Percentiles rank a stretch among this genome's conserved stretches.
phyloP scores from a whole-genome alignment of 2,329 filamentous ascomycete species.

The Emericellopsis atlantica region DNA sequence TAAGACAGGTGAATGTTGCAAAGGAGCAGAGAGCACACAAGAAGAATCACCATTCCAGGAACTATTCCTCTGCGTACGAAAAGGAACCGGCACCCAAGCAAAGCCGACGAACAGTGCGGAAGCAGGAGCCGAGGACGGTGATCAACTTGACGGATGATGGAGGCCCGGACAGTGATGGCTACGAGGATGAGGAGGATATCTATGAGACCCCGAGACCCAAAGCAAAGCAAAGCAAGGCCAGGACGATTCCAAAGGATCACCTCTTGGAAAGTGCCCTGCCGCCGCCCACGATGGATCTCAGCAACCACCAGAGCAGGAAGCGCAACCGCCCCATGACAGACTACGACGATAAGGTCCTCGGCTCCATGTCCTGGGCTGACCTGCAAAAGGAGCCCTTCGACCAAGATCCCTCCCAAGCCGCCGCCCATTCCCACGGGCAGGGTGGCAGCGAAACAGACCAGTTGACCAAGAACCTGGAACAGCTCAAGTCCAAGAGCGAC shows the following conservation, averaged over 20 bases:
- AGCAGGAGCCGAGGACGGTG: not conserved
- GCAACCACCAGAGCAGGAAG: constrained; percentile 14
- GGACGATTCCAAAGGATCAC: constrained; percentile 6
- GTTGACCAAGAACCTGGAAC: constrained; percentile 33
- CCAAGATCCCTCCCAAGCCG: constrained; percentile 38
- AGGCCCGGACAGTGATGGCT: constrained; percentile 3
- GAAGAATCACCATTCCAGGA: not conserved
- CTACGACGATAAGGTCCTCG: constrained; percentile 44
- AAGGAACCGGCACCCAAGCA: not conserved
- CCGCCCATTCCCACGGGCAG: constrained; percentile 19
- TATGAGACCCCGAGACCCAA: constrained; percentile 11
- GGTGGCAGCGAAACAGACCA: constrained; percentile 19
- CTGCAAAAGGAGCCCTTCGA: constrained; percentile 42
- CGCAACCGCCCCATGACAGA: constrained; percentile 33
- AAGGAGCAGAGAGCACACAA: constrained; percentile 5
- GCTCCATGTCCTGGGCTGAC: constrained; percentile 37
- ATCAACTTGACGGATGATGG: constrained; percentile 1
- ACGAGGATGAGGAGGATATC: constrained; percentile 2
- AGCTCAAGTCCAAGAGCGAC: constrained; percentile 32
- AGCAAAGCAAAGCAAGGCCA: constrained; percentile 7
- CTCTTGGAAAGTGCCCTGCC: constrained; percentile 10
- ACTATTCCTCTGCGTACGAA: not conserved
- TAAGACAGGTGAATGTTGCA: constrained; percentile 21
- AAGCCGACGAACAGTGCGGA: not conserved
- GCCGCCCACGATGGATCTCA: constrained; percentile 7